Conservation (phyloP, 768 basidiomycete species). For the Gloeostereum incarnatum region DNA sequence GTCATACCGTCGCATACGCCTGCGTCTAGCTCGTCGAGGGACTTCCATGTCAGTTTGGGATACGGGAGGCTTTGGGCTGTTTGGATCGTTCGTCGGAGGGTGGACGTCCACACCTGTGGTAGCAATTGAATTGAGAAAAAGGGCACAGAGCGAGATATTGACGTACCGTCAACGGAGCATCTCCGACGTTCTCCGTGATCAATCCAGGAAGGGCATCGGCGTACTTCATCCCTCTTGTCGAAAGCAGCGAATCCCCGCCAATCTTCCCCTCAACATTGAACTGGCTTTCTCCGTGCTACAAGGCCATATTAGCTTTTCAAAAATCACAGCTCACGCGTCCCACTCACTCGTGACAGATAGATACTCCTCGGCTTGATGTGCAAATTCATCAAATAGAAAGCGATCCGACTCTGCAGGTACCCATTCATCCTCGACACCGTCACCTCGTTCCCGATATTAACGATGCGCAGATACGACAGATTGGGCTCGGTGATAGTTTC, state of each 20-base stretch:
- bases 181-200: slow-evolving; percentile 85
- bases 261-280: slow-evolving; percentile 96
- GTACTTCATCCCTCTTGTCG: slow-evolving; percentile 78
- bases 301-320: slow-evolving; percentile 4
- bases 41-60: slow-evolving; percentile 96
- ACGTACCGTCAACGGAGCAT: slow-evolving; percentile 75
- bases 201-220: slow-evolving; percentile 78
- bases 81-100: slow-evolving; percentile 85
- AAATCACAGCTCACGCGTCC: background rate
- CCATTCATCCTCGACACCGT: slow-evolving; percentile 83
- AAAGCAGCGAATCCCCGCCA: slow-evolving; percentile 91
- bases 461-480: slow-evolving; percentile 84
- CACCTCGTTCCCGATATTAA: slow-evolving; percentile 88
- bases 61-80: slow-evolving; percentile 79
- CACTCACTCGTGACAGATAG: slow-evolving; percentile 84
- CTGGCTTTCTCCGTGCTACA: slow-evolving; percentile 94
- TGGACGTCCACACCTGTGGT: slow-evolving; percentile 95
- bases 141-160: background rate
- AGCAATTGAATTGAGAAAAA: background rate
- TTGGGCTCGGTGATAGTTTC: slow-evolving; percentile 90
- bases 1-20: slow-evolving; percentile 99
- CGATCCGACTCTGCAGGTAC: slow-evolving; percentile 93
- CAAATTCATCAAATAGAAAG: slow-evolving; percentile 97
- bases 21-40: slow-evolving; percentile 94
- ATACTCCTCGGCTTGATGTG: slow-evolving; percentile 96